Evolutionary conservation across 1,284 basidiomycete species (phyloP).

Genomic region (Vanrija pseudolonga): DNA sequence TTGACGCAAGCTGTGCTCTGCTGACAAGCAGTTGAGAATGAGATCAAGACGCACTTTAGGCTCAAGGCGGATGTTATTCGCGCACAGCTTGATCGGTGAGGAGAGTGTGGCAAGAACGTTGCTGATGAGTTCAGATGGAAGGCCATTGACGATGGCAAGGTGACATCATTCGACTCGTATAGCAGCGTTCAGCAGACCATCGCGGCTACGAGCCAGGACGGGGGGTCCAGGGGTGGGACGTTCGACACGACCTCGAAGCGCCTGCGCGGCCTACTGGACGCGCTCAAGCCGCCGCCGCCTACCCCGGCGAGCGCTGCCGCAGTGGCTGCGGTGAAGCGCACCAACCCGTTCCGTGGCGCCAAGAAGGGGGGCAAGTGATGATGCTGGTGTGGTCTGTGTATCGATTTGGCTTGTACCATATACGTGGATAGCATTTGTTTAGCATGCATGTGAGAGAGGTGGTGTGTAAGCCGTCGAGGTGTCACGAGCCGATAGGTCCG

Average conservation of each 20-base stretch:
- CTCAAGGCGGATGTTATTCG: conserved; percentile 69
- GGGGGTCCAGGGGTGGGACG: neutral
- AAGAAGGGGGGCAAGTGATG: too few relatives aligned
- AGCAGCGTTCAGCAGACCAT: neutral
- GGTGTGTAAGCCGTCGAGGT: too few relatives aligned
- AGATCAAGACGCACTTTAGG: conserved; percentile 84
- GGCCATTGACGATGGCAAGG: conserved; percentile 26
- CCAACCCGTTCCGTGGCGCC: too few relatives aligned
- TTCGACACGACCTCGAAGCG: conserved; percentile 25
- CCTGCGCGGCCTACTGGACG: conserved; percentile 22
- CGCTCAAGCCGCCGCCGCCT: conserved; percentile 9
- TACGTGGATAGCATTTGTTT: too few relatives aligned
- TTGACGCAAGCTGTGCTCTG: neutral
- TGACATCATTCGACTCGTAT: conserved; percentile 2
- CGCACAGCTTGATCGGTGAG: conserved; percentile 70
- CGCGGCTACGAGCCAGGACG: neutral
- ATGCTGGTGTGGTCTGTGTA: too few relatives aligned
- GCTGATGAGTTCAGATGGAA: conserved; percentile 22
- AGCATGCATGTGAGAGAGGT: too few relatives aligned
- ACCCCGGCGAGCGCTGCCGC: neutral
- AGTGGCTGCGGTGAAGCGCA: too few relatives aligned
- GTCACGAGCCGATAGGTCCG: too few relatives aligned
- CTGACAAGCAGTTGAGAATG: conserved; percentile 66
- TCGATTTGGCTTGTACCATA: too few relatives aligned
- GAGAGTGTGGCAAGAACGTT: neutral